Conservation (phyloP, 192 early-diverging fungal genomes). For the Globomyces pollinis-pini region DNA sequence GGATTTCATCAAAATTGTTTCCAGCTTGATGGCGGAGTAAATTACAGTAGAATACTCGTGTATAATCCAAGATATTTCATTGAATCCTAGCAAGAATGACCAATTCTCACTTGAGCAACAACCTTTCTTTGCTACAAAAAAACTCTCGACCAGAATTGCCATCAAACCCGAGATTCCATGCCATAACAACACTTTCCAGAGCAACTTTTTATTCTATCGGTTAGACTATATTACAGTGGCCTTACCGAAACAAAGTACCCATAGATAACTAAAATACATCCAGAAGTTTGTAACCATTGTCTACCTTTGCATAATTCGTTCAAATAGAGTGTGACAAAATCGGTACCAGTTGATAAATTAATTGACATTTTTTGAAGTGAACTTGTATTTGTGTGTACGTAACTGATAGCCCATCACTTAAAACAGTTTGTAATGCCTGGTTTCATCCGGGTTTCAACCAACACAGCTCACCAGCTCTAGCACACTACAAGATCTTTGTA, state of each 20-base stretch:
- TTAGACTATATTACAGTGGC: too few species aligned
- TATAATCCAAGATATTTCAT: conserved; percentile 23
- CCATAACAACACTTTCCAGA: not conserved
- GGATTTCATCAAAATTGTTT: not conserved
- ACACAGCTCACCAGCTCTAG: too few species aligned
- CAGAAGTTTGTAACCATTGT: not conserved
- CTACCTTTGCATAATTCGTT: too few species aligned
- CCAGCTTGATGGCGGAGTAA: conserved; percentile 16
- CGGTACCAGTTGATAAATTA: too few species aligned
- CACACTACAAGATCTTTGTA: too few species aligned
- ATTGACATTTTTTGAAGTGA: too few species aligned
- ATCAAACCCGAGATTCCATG: conserved; percentile 18
- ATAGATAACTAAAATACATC: not conserved
- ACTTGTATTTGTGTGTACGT: too few species aligned
- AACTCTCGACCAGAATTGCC: conserved; percentile 14
- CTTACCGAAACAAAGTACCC: not conserved
- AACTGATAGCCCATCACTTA: too few species aligned
- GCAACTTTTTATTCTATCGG: not conserved
- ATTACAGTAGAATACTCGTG: conserved; percentile 11
- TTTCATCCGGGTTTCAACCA: too few species aligned
- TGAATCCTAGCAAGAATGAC: conserved; percentile 15
- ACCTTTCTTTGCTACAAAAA: conserved; percentile 6
- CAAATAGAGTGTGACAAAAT: too few species aligned
- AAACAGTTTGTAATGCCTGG: too few species aligned
- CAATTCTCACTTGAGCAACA: conserved; percentile 1